These are phyloP conservation scores for Balansia obtecta DNA, from an alignment of 2,329 filamentous ascomycete species.

Conservation along the genomic window DNA sequence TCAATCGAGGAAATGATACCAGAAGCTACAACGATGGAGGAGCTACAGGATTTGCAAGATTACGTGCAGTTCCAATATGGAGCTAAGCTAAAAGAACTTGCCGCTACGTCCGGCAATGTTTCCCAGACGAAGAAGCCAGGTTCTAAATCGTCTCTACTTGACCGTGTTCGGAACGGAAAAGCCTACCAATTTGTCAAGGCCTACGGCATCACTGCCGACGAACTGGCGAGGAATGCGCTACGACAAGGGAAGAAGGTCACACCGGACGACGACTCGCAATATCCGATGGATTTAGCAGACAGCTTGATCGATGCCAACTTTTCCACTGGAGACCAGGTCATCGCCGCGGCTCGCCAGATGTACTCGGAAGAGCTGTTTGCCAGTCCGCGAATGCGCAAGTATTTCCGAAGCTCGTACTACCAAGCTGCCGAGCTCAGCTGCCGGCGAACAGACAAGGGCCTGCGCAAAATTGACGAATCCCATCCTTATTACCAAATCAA, in stretches of 20 bases:
- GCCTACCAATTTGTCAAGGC: slow-evolving; percentile 75
- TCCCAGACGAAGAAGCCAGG: slow-evolving; percentile 69
- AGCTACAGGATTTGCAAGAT: slow-evolving; percentile 91
- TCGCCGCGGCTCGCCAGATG: slow-evolving; percentile 72
- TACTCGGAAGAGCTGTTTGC: slow-evolving; percentile 83
- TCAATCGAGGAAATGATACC: slow-evolving; percentile 76
- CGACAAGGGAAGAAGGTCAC: slow-evolving; percentile 67
- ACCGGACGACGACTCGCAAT: slow-evolving; percentile 70
- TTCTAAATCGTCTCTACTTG: slow-evolving; percentile 68
- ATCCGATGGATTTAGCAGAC: slow-evolving; percentile 81
- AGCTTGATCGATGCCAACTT: slow-evolving; percentile 62
- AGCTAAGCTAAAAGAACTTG: slow-evolving; percentile 68
- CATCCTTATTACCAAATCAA: slow-evolving; percentile 98
- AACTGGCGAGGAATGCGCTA: slow-evolving; percentile 76
- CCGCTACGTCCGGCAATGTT: slow-evolving; percentile 46
- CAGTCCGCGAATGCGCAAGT: slow-evolving; percentile 80
- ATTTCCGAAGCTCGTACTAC: slow-evolving; percentile 75
- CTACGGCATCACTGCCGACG: slow-evolving; percentile 81
- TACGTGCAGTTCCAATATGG: slow-evolving; percentile 93
- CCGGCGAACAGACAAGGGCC: slow-evolving; percentile 81
- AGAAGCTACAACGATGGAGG: slow-evolving; percentile 75
- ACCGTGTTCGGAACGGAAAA: slow-evolving; percentile 69
- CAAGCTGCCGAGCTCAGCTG: slow-evolving; percentile 76
- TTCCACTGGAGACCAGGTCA: slow-evolving; percentile 59
- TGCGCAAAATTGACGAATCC: slow-evolving; percentile 85